Conservation (phyloP, 305 asterid species). For the Caryopteris hybrid region DNA sequence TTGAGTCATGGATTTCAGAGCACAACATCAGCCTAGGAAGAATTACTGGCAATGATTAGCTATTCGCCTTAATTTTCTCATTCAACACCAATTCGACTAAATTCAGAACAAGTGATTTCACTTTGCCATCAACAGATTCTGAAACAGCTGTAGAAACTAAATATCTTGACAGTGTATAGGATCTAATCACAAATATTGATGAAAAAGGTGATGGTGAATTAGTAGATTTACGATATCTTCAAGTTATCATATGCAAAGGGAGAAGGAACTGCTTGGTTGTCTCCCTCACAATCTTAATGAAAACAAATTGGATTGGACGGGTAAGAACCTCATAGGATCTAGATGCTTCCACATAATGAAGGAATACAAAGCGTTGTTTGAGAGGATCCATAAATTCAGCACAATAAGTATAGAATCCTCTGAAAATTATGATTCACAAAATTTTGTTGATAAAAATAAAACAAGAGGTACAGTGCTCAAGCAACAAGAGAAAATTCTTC, state of each 20-base stretch:
- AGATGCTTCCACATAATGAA: slow-evolving; percentile 51
- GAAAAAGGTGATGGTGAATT: background rate
- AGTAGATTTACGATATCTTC: slow-evolving; percentile 26
- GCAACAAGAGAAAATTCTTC: background rate
- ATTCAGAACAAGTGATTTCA: slow-evolving; percentile 11
- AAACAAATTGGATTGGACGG: slow-evolving; percentile 14
- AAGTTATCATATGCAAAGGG: slow-evolving; percentile 27
- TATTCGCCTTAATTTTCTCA: slow-evolving; percentile 24
- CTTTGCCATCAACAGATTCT: slow-evolving; percentile 9
- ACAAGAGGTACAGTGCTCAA: background rate
- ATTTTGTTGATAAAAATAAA: background rate
- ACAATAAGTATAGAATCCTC: background rate
- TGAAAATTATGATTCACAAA: background rate
- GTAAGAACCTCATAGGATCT: too few relatives aligned
- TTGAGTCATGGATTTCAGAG: too few relatives aligned
- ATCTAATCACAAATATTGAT: background rate
- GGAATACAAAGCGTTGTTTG: slow-evolving; percentile 40
- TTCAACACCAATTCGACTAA: slow-evolving; percentile 1
- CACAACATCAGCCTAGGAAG: too few relatives aligned
- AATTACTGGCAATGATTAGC: slow-evolving; percentile 23
- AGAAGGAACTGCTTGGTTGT: background rate
- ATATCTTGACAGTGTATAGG: background rate
- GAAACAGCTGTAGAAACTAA: background rate
- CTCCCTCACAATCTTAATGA: background rate
- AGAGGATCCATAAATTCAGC: slow-evolving; percentile 25